Evolutionary conservation across 768 basidiomycete species (phyloP), one percentile per base, ranked within the genome.

Genomic region (Lentinula lateritia): DNA sequence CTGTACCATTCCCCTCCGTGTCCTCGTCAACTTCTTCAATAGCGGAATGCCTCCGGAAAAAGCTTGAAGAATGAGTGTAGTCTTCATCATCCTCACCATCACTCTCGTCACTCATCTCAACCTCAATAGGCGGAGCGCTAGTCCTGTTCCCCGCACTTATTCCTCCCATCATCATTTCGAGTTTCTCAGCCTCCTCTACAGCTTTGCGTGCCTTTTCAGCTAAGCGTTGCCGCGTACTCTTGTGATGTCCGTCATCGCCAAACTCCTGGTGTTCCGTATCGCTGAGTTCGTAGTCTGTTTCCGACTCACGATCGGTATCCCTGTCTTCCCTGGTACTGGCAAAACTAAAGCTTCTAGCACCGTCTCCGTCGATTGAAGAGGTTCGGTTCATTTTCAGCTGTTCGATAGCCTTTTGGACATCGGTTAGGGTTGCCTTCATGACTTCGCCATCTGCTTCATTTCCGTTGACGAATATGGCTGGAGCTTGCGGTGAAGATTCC

Each of bases 331-430:
- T 78, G 3, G 84, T 84, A 67, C 89, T 90, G 2, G 85, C 80
- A 68, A 93, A 94, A 66, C 89, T 90, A 72, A 91, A 91, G 67
- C 90, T 89, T 34, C 86, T 81, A 0, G 79, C 75, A 6, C 83
- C 86, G 61, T 88, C 85, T 15, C 76, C 75, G 66, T 82, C 82
- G 32, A 64, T 70, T 52, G 66, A 65, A 15, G 61, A 69, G 12
- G 64, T 68, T 23, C 72, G 74, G 35, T 75, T 76, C 50, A 79
- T 76, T 7, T 88, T 90, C 28, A 94, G 86, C 67, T 94, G 91
- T 63, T 95, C 91, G 66, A 95, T 94, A 18, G 93, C 93, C 65
- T 91, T 77, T 72, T 96, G 91, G 6, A 96, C 91, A 61, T 95
- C 93, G 2, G 89, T 93, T 80, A 95, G 81, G 2, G 93, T 96